Conservation (phyloP, 1,284 basidiomycete genomes). For the Tetrapyrgos nigripes region DNA sequence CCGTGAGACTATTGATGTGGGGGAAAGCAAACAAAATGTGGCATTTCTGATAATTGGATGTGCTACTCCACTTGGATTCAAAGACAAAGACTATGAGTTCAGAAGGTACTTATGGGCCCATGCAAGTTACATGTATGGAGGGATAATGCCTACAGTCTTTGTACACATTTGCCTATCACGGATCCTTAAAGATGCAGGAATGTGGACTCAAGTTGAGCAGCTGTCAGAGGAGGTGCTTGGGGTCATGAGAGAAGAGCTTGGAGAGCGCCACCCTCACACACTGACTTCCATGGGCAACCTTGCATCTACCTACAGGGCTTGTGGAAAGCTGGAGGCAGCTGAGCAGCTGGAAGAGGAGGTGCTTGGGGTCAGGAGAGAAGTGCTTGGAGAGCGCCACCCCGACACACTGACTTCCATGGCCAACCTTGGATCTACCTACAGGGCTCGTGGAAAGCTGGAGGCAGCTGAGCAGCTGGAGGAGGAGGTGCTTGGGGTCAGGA, state of each 20-base stretch:
- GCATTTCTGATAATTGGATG: background rate
- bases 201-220: too few species aligned
- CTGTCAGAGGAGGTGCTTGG: too few species aligned
- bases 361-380: background rate
- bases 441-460: too few species aligned
- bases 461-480: too few species aligned
- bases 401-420: too few species aligned
- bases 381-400: conserved; percentile 3
- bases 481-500: too few species aligned
- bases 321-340: background rate
- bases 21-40: background rate
- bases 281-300: background rate
- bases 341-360: too few species aligned
- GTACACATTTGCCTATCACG: background rate
- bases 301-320: background rate
- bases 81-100: background rate
- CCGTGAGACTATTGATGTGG: background rate
- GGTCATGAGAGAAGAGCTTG: background rate
- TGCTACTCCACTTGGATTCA: background rate
- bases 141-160: background rate
- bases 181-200: too few species aligned
- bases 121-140: background rate
- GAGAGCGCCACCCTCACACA: too few species aligned
- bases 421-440: too few species aligned
- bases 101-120: background rate